Conservation (phyloP, 148 eudicot species). For the Fagopyrum esculentum region DNA sequence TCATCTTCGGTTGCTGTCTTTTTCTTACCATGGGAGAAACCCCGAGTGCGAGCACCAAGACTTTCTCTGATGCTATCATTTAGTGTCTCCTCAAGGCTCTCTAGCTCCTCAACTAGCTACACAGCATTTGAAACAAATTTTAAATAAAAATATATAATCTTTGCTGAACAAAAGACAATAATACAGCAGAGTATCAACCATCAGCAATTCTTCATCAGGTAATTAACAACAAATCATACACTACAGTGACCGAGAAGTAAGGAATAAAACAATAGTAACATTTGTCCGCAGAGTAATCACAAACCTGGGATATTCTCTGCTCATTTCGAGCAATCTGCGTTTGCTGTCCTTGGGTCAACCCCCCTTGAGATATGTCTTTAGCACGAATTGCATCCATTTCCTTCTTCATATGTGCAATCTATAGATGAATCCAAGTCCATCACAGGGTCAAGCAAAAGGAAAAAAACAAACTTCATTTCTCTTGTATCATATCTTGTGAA, state of each 20-base stretch:
- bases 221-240: conserved; percentile 4
- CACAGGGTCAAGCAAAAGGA: not conserved
- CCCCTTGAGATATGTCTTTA: conserved; percentile 98
- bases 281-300: not conserved
- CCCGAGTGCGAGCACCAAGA: conserved; percentile 72
- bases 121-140: not conserved
- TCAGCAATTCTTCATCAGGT: not conserved
- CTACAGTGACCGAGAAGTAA: not conserved
- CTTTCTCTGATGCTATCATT: conserved; percentile 96
- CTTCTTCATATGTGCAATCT: conserved; percentile 98
- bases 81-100: conserved; percentile 92
- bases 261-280: not conserved
- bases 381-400: conserved; percentile 96
- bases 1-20: conserved; percentile 59
- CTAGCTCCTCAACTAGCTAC: conserved; percentile 92
- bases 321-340: conserved; percentile 99
- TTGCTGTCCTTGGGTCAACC: conserved; percentile 98
- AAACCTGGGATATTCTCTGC: conserved; percentile 86
- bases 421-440: conserved; percentile 10
- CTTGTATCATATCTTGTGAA: not conserved
- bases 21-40: conserved; percentile 36
- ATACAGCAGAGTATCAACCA: not conserved
- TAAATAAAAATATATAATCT: not conserved
- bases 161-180: not conserved
- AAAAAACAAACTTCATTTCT: not conserved